Base-by-base conservation (phyloP, 2,329 filamentous ascomycete genomes). In the Fusarium chlamydosporum region DNA sequence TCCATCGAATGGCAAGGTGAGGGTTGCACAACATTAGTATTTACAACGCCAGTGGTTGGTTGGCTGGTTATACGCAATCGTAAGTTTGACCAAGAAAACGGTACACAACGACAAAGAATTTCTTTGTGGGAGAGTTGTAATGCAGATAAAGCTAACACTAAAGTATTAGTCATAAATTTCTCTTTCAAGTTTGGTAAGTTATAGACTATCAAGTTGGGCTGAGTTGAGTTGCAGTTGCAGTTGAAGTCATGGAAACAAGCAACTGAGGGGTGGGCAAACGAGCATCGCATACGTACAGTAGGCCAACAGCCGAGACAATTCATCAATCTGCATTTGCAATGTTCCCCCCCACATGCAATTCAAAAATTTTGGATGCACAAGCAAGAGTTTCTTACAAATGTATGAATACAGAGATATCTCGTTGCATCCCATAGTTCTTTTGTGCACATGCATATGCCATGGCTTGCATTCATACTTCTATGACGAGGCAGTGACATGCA, bases 61-160 rank as follows among this genome's bases (percentile, higher is more conserved):
- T 51, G 47, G 47, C 23, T 51, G 23, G n/a, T 40, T 27, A 29
- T 38, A 51, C 47, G 33, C 47, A 40, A 29, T 51, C 47, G 47
- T 51, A 51, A 51, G 33, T 51, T 47, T 33, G 29, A 38, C 29
- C 37, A 48, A 40, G 34, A 48, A 40, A 38, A 51, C 15, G 26
- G 35, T 31, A 41, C 43, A 64, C 29, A 41, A 31, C n/a, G 12
- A 38, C 11, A 42, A 43, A 26, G 29, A 15, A 35, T 40, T 40
- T 45, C 20, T 23, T 20, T 40, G 26, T 43, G 54, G 33, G 31
- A 35, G 29, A 41, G 38, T 16, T 48, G 34, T 54, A 23, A 26
- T 29, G 15, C 15, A 20, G 23, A 60, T n/a, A 40, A 60, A 20
- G 16, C 11, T 38, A 52, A 53, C 45, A 33, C 33, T 11, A 61